Conservation (phyloP, 2,329 filamentous ascomycete genomes). For the Purpureocillium takamizusanense region DNA sequence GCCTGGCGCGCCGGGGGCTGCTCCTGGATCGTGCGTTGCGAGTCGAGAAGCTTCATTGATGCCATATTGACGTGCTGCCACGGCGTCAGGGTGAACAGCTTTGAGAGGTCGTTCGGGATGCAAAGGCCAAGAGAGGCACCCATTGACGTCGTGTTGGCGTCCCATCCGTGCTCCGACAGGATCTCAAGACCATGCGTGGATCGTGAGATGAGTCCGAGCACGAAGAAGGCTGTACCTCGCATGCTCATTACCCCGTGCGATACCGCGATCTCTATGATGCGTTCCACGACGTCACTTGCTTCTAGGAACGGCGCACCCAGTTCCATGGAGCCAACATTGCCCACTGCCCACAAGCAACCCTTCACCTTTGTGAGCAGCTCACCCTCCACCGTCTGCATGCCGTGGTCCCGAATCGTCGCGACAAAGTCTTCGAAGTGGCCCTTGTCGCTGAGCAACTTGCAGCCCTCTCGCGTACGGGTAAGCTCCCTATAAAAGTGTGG, state of each 20-base stretch:
- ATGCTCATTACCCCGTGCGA: slow-evolving; percentile 83
- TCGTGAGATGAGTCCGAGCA: slow-evolving; percentile 82
- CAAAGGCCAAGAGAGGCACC: slow-evolving; percentile 83
- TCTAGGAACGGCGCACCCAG: slow-evolving; percentile 91
- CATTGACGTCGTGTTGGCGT: slow-evolving; percentile 74
- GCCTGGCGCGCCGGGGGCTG: slow-evolving; percentile 32
- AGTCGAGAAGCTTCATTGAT: slow-evolving; percentile 35
- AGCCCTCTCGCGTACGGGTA: slow-evolving; percentile 86
- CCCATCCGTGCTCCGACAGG: slow-evolving; percentile 83
- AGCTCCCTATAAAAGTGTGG: slow-evolving; percentile 96
- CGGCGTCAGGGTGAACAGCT: slow-evolving; percentile 62
- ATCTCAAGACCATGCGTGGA: slow-evolving; percentile 91
- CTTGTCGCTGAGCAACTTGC: slow-evolving; percentile 79
- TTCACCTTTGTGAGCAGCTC: slow-evolving; percentile 91
- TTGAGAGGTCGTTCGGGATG: slow-evolving; percentile 69
- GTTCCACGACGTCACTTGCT: slow-evolving; percentile 75
- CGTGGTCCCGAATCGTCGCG: slow-evolving; percentile 77
- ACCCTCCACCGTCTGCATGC: slow-evolving; percentile 72
- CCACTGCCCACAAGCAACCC: slow-evolving; percentile 93
- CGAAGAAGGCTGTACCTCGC: slow-evolving; percentile 92
- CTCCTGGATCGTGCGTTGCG: slow-evolving; percentile 42
- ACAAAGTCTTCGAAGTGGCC: slow-evolving; percentile 95
- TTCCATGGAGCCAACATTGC: slow-evolving; percentile 97
- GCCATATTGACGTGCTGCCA: slow-evolving; percentile 46
- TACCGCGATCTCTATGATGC: slow-evolving; percentile 84